Evolutionary conservation across 306 rosid species (phyloP).

Genomic region (Trichosanthes truncata): DNA sequence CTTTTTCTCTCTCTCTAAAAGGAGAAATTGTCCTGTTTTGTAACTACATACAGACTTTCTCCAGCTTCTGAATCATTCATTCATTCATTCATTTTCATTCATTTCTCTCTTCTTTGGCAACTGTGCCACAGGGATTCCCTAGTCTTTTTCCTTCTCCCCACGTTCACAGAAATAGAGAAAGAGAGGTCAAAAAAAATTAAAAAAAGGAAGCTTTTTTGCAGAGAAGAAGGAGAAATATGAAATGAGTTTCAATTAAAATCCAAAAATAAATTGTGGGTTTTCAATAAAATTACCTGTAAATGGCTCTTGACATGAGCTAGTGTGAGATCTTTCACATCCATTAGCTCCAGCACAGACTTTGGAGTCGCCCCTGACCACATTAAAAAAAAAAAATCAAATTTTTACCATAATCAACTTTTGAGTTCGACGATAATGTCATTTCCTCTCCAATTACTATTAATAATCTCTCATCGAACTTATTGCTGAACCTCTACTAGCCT

Average conservation of each 20-base stretch:
- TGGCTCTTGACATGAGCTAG: conserved; percentile 97
- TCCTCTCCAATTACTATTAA: not conserved
- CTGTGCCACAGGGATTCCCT: conserved; percentile 48
- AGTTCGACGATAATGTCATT: not conserved
- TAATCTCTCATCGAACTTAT: not conserved
- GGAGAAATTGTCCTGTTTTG: conserved; percentile 66
- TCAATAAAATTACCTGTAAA: conserved; percentile 56
- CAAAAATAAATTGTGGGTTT: not conserved
- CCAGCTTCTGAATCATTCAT: conserved; percentile 3
- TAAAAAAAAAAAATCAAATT: not conserved
- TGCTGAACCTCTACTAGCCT: not conserved
- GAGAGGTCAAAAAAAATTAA: not conserved
- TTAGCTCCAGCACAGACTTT: conserved; percentile 78
- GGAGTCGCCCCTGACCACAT: conserved; percentile 79
- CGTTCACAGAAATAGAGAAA: not conserved
- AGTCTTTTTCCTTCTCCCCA: conserved; percentile 28
- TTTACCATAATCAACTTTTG: too few species aligned
- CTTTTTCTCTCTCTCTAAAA: conserved; percentile 40
- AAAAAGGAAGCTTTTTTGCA: not conserved
- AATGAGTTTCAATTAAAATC: not conserved
- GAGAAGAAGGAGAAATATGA: not conserved
- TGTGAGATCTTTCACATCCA: conserved; percentile 96
- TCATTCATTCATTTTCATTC: not conserved
- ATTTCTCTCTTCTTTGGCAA: conserved; percentile 25
- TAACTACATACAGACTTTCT: conserved; percentile 2